Evolutionary conservation across 371 early-diverging fungal genomes (phyloP), one percentile per base, ranked within the genome.

Genomic region (Mortierella sp.): DNA sequence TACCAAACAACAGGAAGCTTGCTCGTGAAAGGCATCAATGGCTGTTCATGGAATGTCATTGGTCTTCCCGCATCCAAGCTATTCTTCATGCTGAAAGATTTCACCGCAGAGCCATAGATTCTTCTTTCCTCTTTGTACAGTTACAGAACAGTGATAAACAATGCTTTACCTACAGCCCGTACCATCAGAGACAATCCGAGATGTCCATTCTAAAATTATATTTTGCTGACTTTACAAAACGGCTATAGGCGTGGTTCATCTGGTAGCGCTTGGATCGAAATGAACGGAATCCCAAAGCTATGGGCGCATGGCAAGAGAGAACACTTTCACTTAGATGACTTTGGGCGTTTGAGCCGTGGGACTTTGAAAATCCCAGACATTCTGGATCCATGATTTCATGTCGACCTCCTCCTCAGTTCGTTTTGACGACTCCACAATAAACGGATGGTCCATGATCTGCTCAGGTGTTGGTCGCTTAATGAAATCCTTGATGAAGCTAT

Each of bases 401-500:
- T 78, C 65, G 21, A 78, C 78, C 38, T 78, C 70, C 26, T 67
- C 68, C 3, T 64, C 65, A 12, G 65, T 30, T 41, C 62, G 55
- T 54, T 67, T 60, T 62, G 64, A 67, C 19, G 80, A 81, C 16
- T 67, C 58, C 28, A 64, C 56, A 27, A 90, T 87, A 58, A 90
- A 90, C 2, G 87, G 86, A 80, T 90, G 89, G 39, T 61, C 69
- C 54, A 93, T 69, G 81, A 95, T 88, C 58, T 90, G 88, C 30
- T 83, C 81, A 2, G 94, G 94, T n/a, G 89, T 87, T 2, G 94
- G 94, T 27, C 95, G 85, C 42, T 85, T 81, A 26, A 81, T 72
- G 14, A 92, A 88, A 67, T 95, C 92, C 73, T 94, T 95, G 61
- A 88, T 93, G 51, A 94, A 80, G 62, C 94, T 91, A 72, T 50